Evolutionary conservation across 176 grass and related monocot species (phyloP).

Genomic region (Ensete glaucum): DNA sequence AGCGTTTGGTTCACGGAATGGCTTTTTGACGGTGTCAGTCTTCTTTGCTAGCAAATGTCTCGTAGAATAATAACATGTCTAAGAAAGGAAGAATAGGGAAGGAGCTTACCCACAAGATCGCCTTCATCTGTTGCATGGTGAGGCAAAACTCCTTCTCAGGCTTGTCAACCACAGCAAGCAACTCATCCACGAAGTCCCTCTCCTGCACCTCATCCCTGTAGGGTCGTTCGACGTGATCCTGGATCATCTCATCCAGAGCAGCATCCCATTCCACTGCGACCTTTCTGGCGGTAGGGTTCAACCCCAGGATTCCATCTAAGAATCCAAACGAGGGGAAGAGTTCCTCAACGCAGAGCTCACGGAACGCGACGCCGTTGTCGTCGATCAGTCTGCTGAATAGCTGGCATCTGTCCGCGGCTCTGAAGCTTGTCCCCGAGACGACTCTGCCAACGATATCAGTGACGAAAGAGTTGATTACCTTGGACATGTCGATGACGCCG

Average conservation of each 20-base stretch:
- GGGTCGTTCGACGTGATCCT: conserved; percentile 9
- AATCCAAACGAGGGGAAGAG: conserved; percentile 23
- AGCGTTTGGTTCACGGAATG: too few relatives aligned
- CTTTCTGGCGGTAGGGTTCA: neutral
- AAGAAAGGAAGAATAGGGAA: neutral
- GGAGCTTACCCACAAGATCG: neutral
- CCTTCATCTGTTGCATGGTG: neutral
- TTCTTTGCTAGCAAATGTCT: neutral
- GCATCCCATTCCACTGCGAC: neutral
- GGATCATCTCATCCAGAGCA: conserved; percentile 7
- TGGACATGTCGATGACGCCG: neutral
- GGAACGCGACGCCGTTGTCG: neutral
- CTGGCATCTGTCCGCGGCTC: conserved; percentile 5
- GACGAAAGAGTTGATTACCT: neutral
- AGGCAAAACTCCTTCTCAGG: neutral
- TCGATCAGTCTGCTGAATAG: conserved; percentile 2
- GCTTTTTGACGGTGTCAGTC: too few relatives aligned
- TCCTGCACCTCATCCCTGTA: neutral
- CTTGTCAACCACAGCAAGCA: conserved; percentile 17
- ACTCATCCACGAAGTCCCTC: conserved; percentile 14
- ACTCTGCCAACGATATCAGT: conserved; percentile 16
- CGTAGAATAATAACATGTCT: neutral
- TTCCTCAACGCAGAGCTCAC: conserved; percentile 21
- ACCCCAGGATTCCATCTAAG: conserved; percentile 9
- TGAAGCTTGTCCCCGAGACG: conserved; percentile 13